A percentile compares a stretch with the other conserved stretches of the same genome.
Conservation (phyloP, 2,329 filamentous ascomycete genomes). For the Metarhizium brunneum region DNA sequence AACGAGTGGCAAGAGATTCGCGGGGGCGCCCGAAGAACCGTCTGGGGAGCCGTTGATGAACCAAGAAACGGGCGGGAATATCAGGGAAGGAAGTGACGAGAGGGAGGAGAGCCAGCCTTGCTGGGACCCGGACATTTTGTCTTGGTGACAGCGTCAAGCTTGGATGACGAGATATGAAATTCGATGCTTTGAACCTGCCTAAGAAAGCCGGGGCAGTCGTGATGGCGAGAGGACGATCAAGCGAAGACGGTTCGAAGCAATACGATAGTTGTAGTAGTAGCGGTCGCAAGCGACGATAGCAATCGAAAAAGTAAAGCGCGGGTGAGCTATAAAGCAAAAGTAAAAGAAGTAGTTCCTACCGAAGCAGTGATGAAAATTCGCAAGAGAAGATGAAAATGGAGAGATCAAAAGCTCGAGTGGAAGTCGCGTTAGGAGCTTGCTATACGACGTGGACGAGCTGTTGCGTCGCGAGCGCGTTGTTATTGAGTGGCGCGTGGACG, state of each 20-base stretch:
- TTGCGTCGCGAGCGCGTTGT: slow-evolving; percentile 10
- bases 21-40: not conserved
- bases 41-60: not conserved
- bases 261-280: not conserved
- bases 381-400: slow-evolving; percentile 3
- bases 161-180: not conserved
- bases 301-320: not conserved
- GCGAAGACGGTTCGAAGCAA: not conserved
- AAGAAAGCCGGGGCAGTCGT: not conserved
- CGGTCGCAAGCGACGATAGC: not conserved
- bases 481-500: not conserved
- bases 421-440: not conserved
- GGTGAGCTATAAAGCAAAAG: not conserved
- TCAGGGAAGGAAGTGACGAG: slow-evolving; percentile 1
- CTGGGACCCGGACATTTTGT: not conserved
- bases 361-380: not conserved
- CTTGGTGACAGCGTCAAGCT: not conserved
- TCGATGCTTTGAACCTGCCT: not conserved
- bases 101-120: not conserved
- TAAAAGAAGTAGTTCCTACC: slow-evolving; percentile 2
- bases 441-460: slow-evolving; percentile 14
- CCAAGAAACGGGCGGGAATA: not conserved
- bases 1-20: not conserved
- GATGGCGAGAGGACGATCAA: not conserved
- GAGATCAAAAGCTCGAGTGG: not conserved